These are phyloP conservation scores for Acacia confusa DNA, from an alignment of 306 rosid species.

Conservation along the genomic window DNA sequence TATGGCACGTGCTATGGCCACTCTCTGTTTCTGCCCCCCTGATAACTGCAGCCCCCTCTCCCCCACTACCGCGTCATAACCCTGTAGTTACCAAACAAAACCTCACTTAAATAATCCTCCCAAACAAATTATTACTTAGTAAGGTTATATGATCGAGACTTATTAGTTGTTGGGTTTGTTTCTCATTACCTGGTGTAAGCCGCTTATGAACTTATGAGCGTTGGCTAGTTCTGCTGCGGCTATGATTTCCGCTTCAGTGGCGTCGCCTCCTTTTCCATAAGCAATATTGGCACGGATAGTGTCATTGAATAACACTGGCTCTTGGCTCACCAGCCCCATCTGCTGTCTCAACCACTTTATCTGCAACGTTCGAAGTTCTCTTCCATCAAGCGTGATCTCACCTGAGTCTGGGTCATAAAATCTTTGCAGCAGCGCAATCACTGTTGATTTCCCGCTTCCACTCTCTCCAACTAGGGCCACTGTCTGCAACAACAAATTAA, in stretches of 20 bases:
- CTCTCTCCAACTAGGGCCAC: slow-evolving; percentile 85
- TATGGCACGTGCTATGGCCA: slow-evolving; percentile 80
- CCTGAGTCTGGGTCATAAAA: slow-evolving; percentile 80
- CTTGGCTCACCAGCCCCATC: slow-evolving; percentile 84
- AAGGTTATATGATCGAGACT: background rate
- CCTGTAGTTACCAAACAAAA: slow-evolving; percentile 33
- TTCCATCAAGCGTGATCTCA: slow-evolving; percentile 60
- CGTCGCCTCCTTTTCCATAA: slow-evolving; percentile 67
- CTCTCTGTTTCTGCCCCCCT: slow-evolving; percentile 75
- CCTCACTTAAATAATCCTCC: background rate
- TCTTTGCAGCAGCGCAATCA: slow-evolving; percentile 68
- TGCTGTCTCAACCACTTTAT: slow-evolving; percentile 77
- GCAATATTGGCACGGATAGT: slow-evolving; percentile 74
- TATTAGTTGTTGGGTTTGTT: background rate
- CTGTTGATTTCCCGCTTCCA: slow-evolving; percentile 84
- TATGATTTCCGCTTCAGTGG: slow-evolving; percentile 63
- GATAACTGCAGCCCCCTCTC: slow-evolving; percentile 74
- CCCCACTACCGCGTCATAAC: slow-evolving; percentile 69
- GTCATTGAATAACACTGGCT: slow-evolving; percentile 69
- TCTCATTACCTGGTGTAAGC: slow-evolving; percentile 53
- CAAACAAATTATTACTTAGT: background rate
- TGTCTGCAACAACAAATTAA: slow-evolving; percentile 43
- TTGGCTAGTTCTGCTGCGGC: slow-evolving; percentile 67
- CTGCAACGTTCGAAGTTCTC: slow-evolving; percentile 47
- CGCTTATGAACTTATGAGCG: slow-evolving; percentile 68